Evolutionary conservation across 768 basidiomycete genomes (phyloP).

Genomic region (Mycena vitilis): DNA sequence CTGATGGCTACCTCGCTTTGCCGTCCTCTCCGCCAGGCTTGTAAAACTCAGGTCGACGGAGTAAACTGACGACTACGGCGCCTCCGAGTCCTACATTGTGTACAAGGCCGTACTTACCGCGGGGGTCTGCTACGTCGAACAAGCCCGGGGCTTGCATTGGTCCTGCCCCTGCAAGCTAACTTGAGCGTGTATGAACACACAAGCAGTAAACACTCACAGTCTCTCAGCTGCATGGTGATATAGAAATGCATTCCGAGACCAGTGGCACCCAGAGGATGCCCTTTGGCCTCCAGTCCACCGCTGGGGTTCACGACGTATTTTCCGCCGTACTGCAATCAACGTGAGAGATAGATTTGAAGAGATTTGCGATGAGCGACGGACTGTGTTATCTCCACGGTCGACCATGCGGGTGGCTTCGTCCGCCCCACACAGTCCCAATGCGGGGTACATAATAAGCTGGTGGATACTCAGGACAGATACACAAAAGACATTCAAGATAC

Average conservation of each 20-base stretch:
- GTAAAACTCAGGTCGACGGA: constrained; percentile 84
- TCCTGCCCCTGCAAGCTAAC: constrained; percentile 70
- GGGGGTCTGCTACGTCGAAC: constrained; percentile 69
- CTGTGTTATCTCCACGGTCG: constrained; percentile 83
- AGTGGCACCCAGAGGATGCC: constrained; percentile 86
- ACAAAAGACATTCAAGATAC: constrained; percentile 23
- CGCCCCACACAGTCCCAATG: constrained; percentile 74
- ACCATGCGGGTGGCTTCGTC: constrained; percentile 82
- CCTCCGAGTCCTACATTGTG: constrained; percentile 89
- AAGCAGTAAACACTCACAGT: constrained; percentile 57
- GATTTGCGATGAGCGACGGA: constrained; percentile 46
- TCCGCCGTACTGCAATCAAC: constrained; percentile 72
- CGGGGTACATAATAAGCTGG: constrained; percentile 85
- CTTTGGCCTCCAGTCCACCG: constrained; percentile 90
- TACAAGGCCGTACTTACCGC: constrained; percentile 83
- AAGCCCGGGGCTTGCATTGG: constrained; percentile 85
- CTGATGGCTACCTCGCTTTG: constrained; percentile 61
- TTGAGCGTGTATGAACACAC: constrained; percentile 1
- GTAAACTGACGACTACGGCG: constrained; percentile 79
- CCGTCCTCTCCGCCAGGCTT: constrained; percentile 75
- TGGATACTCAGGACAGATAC: constrained; percentile 1
- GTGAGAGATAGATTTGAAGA: background rate
- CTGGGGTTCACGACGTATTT: constrained; percentile 89
- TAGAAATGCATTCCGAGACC: constrained; percentile 91
- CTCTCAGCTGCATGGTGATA: constrained; percentile 81